Evolutionary conservation across 192 early-diverging fungal species (phyloP).

Genomic region (Dissophora ornata): DNA sequence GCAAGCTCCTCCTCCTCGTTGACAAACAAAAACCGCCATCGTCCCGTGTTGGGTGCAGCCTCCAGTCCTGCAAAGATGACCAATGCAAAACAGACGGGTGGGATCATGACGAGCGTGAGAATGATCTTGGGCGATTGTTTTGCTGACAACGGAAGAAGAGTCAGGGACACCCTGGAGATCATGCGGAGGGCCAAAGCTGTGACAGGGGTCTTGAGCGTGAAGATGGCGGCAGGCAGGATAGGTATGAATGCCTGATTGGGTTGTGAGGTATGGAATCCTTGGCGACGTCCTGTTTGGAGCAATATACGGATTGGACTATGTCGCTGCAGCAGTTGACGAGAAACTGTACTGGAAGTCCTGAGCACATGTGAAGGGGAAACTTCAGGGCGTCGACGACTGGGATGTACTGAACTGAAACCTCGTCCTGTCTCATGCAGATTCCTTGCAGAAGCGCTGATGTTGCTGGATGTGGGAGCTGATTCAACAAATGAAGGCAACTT

Average conservation of each 20-base stretch:
- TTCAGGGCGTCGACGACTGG: too few species aligned
- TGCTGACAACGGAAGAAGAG: constrained; percentile 39
- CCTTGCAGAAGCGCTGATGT: background rate
- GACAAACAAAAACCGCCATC: constrained; percentile 61
- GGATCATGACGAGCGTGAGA: constrained; percentile 41
- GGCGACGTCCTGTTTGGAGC: background rate
- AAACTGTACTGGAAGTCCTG: too few species aligned
- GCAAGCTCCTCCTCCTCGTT: constrained; percentile 63
- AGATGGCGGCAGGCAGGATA: constrained; percentile 30
- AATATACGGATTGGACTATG: background rate
- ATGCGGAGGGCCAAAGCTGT: constrained; percentile 39
- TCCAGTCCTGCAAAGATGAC: constrained; percentile 52
- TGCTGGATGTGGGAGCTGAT: background rate
- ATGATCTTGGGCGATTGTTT: constrained; percentile 47
- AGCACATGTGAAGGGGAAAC: too few species aligned
- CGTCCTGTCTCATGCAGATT: background rate
- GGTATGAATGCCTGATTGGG: constrained; percentile 26
- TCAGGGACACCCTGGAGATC: constrained; percentile 43
- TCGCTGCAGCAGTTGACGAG: too few species aligned
- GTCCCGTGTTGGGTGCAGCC: constrained; percentile 65
- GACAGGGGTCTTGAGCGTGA: constrained; percentile 50
- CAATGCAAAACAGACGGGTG: constrained; percentile 50
- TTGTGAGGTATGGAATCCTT: constrained; percentile 26
- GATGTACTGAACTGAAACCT: too few species aligned
- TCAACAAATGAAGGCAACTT: background rate